phyloP scores from a whole-genome alignment of 2,329 filamentous ascomycete species.

The Xylaria sp. region DNA sequence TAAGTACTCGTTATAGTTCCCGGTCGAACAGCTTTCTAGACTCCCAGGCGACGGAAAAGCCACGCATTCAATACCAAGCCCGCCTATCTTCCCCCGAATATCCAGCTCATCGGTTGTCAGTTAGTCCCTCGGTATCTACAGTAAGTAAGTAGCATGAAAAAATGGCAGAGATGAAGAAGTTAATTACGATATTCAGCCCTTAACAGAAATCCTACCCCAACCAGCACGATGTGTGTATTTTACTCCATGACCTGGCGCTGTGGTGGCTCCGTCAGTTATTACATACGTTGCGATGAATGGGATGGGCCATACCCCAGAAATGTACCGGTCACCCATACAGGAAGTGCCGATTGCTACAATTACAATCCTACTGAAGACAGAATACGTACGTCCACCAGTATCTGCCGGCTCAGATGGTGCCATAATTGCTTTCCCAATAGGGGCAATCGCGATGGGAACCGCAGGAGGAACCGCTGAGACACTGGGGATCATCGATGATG shows the following conservation, averaged over 20 bases:
- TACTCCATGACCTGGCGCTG: not conserved
- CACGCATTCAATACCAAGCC: not conserved
- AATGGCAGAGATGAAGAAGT: not conserved
- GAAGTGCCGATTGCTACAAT: not conserved
- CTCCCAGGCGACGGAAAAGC: not conserved
- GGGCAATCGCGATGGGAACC: too few species aligned
- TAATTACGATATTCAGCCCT: not conserved
- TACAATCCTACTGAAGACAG: not conserved
- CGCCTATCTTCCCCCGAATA: not conserved
- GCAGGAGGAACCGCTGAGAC: not conserved
- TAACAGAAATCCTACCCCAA: not conserved
- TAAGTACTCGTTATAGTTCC: not conserved
- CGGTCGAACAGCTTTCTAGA: not conserved
- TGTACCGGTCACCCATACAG: not conserved
- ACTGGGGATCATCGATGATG: not conserved
- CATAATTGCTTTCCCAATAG: not conserved
- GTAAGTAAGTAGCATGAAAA: not conserved
- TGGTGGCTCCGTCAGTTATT: not conserved
- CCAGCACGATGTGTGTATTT: not conserved
- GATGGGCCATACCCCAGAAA: not conserved
- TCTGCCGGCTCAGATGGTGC: not conserved
- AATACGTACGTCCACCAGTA: not conserved
- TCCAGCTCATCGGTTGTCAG: not conserved
- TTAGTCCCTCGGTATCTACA: not conserved
- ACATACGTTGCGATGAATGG: not conserved